Conservation (phyloP, 2,329 filamentous ascomycete species). For the Verticillium dahliae region DNA sequence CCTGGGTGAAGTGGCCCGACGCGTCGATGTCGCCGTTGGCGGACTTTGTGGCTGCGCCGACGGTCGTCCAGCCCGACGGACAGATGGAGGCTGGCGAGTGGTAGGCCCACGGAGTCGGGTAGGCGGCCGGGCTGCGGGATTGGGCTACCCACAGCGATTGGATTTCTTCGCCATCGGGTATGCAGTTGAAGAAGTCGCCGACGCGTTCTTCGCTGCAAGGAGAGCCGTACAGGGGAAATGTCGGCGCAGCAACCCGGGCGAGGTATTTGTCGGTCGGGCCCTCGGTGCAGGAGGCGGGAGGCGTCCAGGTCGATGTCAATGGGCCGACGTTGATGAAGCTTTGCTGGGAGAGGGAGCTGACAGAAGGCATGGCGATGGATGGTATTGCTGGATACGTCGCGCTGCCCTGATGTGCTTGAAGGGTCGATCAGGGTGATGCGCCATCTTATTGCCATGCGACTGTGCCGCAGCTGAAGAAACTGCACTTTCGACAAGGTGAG, state of each 20-base stretch:
- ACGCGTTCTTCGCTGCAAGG: slow-evolving; percentile 2
- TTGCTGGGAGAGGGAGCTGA: slow-evolving; percentile 10
- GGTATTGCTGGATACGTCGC: neutral
- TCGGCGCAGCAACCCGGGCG: neutral
- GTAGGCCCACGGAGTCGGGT: slow-evolving; percentile 4
- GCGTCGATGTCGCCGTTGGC: neutral
- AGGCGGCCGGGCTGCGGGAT: neutral
- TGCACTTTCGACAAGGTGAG: too few relatives aligned
- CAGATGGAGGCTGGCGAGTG: slow-evolving; percentile 17
- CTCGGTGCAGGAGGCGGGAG: slow-evolving; percentile 15
- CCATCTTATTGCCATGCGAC: neutral
- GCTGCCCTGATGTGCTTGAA: too few relatives aligned
- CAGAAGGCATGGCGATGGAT: slow-evolving; percentile 15
- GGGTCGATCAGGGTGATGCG: too few relatives aligned
- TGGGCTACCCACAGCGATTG: neutral
- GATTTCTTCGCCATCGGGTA: slow-evolving; percentile 10
- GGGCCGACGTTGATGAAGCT: slow-evolving; percentile 21
- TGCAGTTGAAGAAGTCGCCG: slow-evolving; percentile 10
- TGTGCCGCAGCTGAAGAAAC: neutral
- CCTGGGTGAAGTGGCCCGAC: neutral
- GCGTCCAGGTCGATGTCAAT: slow-evolving; percentile 20
- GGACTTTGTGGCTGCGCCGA: slow-evolving; percentile 7
- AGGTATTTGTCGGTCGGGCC: neutral
- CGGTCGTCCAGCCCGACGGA: slow-evolving; percentile 17
- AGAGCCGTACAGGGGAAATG: neutral